These are phyloP conservation scores for Tilletia walkeri DNA, from an alignment of 1,284 basidiomycete genomes.

Conservation along the genomic window DNA sequence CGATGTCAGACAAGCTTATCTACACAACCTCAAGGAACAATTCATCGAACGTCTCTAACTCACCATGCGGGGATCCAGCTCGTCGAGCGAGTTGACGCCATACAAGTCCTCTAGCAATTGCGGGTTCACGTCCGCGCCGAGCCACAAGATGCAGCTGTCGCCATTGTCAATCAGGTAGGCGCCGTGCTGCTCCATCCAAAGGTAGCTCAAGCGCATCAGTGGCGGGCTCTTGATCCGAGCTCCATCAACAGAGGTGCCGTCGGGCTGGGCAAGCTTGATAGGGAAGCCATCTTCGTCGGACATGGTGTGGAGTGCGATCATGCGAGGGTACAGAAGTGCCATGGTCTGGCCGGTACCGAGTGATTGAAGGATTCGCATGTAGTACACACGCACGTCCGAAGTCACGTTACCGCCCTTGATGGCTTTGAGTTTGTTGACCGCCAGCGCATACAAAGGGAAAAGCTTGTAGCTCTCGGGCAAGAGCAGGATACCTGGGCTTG, in stretches of 20 bases:
- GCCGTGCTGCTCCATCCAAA: constrained; percentile 85
- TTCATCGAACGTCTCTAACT: constrained; percentile 28
- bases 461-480: constrained; percentile 91
- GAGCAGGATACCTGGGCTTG: constrained; percentile 79
- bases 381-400: constrained; percentile 86
- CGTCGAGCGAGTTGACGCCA: constrained; percentile 73
- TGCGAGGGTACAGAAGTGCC: constrained; percentile 80
- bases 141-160: constrained; percentile 84
- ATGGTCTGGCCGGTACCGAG: constrained; percentile 71
- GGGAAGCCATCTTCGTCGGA: constrained; percentile 71
- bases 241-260: constrained; percentile 58
- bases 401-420: constrained; percentile 83
- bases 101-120: constrained; percentile 82
- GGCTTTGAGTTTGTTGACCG: constrained; percentile 84
- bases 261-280: constrained; percentile 57
- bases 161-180: constrained; percentile 94
- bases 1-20: not conserved
- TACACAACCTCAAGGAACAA: no score
- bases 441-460: constrained; percentile 79
- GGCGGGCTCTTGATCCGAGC: constrained; percentile 68
- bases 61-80: constrained; percentile 74
- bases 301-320: constrained; percentile 85
- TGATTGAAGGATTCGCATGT: constrained; percentile 73
- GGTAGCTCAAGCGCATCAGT: constrained; percentile 78
- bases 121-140: constrained; percentile 78